Evolutionary conservation across 495 filamentous ascomycete genomes (phyloP), one percentile per base, ranked within the genome.

Genomic region (Lepidopterella palustris): DNA sequence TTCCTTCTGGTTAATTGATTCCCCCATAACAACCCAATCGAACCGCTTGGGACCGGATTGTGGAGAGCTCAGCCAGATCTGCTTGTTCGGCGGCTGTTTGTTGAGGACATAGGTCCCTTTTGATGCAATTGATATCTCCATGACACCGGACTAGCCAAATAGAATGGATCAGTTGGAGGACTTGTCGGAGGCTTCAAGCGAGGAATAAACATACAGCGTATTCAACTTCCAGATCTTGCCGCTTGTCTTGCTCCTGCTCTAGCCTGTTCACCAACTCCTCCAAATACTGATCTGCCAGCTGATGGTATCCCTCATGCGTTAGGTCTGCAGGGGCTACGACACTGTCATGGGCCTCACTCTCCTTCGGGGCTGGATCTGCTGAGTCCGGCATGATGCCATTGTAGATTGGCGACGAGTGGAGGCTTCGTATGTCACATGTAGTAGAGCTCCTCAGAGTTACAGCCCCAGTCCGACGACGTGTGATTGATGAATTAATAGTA

Each of bases 11-110:
- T 86, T 77, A 75, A 87, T 84, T 47, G 79, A 77, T 59, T 91
- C 88, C 29, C 82, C 82, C 32, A 77, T 61, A 24, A 88, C 66
- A 24, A 95, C 86, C 79, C 87, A 97, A 68, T 97, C 89, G 73
- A 85, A 97, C 50, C 90, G 82, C 73, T 96, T 96, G 1, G 95
- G 95, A 0, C 93, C 93, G n/a, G 87, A 87, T 47, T 87, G 78
- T 4, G 93, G 93, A 20, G 90, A 96, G 31, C 88, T 90, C 25
- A 98, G 83, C 93, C 95, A 98, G 68, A 98, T 92, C 72, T 98
- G 93, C 76, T 87, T 89, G 78, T 95, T 97, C 20, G 91, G 89
- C 0, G 93, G 93, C 72, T 97, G 93, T 76, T 98, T 98, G 81
- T 97, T 97, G 69, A 98, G 78, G 2, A 97, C 87, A 65, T 90